Evolutionary conservation across 2,329 filamentous ascomycete species (phyloP).

Genomic region (Aspergillus texensis): DNA sequence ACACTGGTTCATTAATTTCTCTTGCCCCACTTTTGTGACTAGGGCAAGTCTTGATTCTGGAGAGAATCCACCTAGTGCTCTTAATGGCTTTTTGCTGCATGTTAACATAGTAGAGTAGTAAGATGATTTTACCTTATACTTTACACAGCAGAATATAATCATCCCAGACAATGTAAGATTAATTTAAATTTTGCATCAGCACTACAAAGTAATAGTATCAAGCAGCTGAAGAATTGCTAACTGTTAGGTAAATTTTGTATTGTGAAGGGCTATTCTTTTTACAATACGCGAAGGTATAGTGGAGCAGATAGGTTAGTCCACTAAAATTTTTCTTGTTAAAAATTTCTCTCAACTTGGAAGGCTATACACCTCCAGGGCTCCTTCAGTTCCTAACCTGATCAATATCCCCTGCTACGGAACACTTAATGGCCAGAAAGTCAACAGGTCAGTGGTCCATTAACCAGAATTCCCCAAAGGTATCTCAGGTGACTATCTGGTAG

Average conservation of each 20-base stretch:
- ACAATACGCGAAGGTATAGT: neutral
- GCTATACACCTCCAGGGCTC: neutral
- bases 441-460: slow-evolving; percentile 7
- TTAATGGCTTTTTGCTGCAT: neutral
- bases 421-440: slow-evolving; percentile 3
- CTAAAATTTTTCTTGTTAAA: neutral
- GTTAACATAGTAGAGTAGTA: neutral
- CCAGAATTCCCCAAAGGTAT: neutral
- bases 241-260: neutral
- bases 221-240: neutral
- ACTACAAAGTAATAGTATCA: neutral
- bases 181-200: neutral
- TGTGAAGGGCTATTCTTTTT: neutral
- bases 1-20: neutral
- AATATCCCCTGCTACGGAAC: slow-evolving; percentile 1
- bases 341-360: neutral
- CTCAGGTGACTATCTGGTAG: slow-evolving; percentile 11
- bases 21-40: slow-evolving; percentile 3
- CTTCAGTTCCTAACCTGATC: slow-evolving; percentile 8
- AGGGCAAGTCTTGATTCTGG: neutral
- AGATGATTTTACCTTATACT: neutral
- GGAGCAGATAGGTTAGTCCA: neutral
- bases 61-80: neutral
- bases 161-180: neutral
- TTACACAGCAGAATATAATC: neutral